Evolutionary conservation across 2,329 filamentous ascomycete species (phyloP).

Genomic region (Byssothecium circinans): DNA sequence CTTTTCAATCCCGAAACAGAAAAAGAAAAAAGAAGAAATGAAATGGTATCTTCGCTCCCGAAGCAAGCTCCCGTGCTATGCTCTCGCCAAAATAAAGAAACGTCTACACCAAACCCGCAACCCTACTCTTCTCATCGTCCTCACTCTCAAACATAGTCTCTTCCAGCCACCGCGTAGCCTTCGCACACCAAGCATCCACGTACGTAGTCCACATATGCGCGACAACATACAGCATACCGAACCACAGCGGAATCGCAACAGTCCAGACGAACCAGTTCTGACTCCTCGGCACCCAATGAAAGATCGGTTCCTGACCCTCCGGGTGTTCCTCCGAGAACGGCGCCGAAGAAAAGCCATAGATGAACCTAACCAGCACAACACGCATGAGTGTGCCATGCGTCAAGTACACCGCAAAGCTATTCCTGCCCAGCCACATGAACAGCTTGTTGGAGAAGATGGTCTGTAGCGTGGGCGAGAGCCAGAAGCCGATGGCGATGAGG

Average conservation of each 20-base stretch:
- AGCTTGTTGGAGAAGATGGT: conserved; percentile 53
- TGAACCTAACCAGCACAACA: conserved; percentile 54
- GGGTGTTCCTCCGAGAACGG: conserved; percentile 45
- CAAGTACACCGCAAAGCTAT: conserved; percentile 60
- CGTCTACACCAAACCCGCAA: not conserved
- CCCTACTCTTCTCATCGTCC: conserved; percentile 36
- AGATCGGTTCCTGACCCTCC: conserved; percentile 45
- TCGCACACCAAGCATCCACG: conserved; percentile 55
- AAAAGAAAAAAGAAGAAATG: not conserved
- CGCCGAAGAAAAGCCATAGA: conserved; percentile 54
- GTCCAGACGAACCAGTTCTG: conserved; percentile 43
- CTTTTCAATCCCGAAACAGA: too few relatives aligned
- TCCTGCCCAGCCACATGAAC: conserved; percentile 58
- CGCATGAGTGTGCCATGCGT: conserved; percentile 57
- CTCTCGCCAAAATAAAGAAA: not conserved
- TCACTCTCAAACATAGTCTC: conserved; percentile 52
- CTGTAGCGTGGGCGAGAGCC: conserved; percentile 53
- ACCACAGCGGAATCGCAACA: conserved; percentile 51
- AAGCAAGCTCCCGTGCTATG: too few relatives aligned
- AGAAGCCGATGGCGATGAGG: conserved; percentile 54
- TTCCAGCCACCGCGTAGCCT: conserved; percentile 52
- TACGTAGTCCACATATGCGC: conserved; percentile 57
- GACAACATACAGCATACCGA: conserved; percentile 50
- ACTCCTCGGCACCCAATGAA: conserved; percentile 48
- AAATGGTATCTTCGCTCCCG: not conserved